Base-by-base conservation (phyloP, 371 early-diverging fungal species). In the Mucor plumbeus region DNA sequence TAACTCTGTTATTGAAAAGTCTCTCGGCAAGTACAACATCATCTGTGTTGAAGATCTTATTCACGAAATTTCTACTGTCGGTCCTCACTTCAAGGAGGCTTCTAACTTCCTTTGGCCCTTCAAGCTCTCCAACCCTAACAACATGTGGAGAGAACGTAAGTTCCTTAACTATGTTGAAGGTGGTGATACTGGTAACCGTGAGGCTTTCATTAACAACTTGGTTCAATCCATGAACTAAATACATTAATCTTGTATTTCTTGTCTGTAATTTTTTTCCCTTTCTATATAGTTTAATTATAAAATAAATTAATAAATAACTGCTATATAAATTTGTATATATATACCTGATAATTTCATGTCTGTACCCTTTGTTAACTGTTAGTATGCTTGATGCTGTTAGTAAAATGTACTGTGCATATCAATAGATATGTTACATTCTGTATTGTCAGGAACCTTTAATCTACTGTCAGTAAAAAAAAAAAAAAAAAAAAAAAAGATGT, bases 51-150 rank as follows among this genome's bases (percentile, higher is more conserved):
- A 99, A 88, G 99, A 99, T 75, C 84, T 99, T 69, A 92, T 99
- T 75, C 96, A 99, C 90, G 98, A 98, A 87, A 97, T 99, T 84
- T 94, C 87, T 91, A 97, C 99, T 63, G 99, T 99, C 74, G 98
- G 98, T 62, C 97, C 98, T 65, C 83, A 97, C 92, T 83, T 83
- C 74, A 81, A 79, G 80, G 72, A 79, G 76, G 99, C 95, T 80
- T 95, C 94, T 91, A 96, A 94, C 92, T 99, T 99, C 91, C 86
- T 99, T 79, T 98, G 98, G 97, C 97, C 99, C 79, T 99, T 99
- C 94, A 95, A 95, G 89, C 92, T 99, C 70, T 94, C 94, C 76
- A 95, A 94, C 91, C 99, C 99, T 77, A 97, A 86, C 76, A 98
- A 97, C 79, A 98, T 98, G 72, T 99, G 92, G 94, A 85, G 84